Percentiles rank a stretch among this genome's conserved stretches.
Conservation (phyloP, 2,329 filamentous ascomycete species). For the Ophiostoma fasciatum region DNA sequence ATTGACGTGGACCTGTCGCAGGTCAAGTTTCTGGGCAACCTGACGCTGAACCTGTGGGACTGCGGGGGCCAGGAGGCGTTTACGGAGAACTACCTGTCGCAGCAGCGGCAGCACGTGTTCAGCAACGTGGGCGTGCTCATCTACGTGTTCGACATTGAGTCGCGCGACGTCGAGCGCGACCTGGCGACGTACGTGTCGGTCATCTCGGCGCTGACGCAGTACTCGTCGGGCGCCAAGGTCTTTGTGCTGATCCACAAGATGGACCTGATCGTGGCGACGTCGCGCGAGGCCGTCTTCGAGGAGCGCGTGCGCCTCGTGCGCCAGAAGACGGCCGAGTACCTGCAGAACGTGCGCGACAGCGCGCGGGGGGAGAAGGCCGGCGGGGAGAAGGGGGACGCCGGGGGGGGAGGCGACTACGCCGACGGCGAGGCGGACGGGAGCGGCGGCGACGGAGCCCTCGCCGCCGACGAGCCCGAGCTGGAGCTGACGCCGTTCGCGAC, state of each 20-base stretch:
- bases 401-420: background rate
- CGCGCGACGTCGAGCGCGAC: constrained; percentile 83
- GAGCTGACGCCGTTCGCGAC: constrained; percentile 82
- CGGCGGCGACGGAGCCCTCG: background rate
- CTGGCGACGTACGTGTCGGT: constrained; percentile 85
- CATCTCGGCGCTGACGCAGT: constrained; percentile 76
- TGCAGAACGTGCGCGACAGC: constrained; percentile 22
- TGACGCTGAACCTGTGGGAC: constrained; percentile 96
- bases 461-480: constrained; percentile 28
- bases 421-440: background rate
- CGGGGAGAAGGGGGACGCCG: background rate
- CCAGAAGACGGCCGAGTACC: constrained; percentile 49
- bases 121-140: constrained; percentile 92
- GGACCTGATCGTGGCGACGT: constrained; percentile 75
- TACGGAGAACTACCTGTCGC: constrained; percentile 94
- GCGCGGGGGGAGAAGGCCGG: constrained; percentile 13
- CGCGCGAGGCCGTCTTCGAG: constrained; percentile 70
- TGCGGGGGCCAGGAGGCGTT: constrained; percentile 98
- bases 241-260: constrained; percentile 98
- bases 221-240: constrained; percentile 64
- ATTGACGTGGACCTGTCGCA: constrained; percentile 98
- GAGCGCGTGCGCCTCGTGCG: constrained; percentile 67
- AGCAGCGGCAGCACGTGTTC: constrained; percentile 93
- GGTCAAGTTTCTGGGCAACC: constrained; percentile 95
- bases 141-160: constrained; percentile 98